phyloP scores from a whole-genome alignment of 768 basidiomycete species.

The Inosperma sp. region DNA sequence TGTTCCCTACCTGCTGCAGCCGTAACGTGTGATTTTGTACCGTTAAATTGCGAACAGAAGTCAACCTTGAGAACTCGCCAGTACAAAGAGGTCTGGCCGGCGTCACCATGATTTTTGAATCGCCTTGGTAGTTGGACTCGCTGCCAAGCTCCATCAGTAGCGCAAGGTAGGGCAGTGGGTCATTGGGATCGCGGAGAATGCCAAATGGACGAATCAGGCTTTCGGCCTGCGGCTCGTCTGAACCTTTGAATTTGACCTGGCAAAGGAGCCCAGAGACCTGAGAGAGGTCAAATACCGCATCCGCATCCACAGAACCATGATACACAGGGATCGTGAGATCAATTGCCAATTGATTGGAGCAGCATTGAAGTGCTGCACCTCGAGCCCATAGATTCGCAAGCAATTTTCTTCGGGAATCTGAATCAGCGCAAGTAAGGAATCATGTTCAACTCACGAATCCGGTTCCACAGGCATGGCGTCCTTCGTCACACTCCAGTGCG shows the following conservation, averaged over 20 bases:
- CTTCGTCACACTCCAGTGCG: slow-evolving; percentile 6
- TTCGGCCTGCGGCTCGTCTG: slow-evolving; percentile 1
- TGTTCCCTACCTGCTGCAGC: neutral
- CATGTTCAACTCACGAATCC: neutral
- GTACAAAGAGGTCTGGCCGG: neutral
- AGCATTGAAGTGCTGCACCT: slow-evolving; percentile 6
- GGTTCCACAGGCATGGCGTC: neutral
- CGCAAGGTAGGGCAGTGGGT: neutral
- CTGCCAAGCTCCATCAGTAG: neutral
- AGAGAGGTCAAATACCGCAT: neutral
- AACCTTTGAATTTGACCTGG: slow-evolving; percentile 8
- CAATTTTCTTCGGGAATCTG: neutral
- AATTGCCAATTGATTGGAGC: neutral
- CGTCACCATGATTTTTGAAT: slow-evolving; percentile 1
- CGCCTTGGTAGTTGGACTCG: neutral
- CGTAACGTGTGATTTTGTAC: neutral
- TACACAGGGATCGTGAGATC: neutral
- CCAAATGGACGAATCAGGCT: neutral
- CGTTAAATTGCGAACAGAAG: neutral
- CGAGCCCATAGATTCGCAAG: slow-evolving; percentile 8
- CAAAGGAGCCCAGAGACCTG: neutral
- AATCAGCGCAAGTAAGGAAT: neutral
- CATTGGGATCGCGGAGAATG: neutral
- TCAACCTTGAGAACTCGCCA: neutral
- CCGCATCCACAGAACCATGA: neutral